Evolutionary conservation across 2,329 filamentous ascomycete genomes (phyloP).

Genomic region (Teratosphaeria zuluensis): DNA sequence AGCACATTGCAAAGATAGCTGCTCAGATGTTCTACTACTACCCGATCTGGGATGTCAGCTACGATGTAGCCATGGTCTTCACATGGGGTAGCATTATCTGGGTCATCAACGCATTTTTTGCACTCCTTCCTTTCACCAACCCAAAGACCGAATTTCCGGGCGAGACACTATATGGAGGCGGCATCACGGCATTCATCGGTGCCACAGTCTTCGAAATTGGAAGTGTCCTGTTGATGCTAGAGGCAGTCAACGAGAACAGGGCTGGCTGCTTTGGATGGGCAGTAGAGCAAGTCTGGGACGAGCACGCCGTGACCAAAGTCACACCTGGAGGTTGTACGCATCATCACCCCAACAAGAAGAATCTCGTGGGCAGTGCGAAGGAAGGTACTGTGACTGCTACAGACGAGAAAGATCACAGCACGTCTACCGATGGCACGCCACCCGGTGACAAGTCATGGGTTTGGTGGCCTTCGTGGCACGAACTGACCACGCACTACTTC

Average conservation of each 20-base stretch:
- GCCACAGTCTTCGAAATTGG: conserved; percentile 58
- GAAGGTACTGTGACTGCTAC: not conserved
- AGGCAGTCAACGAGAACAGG: conserved; percentile 59
- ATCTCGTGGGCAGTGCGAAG: conserved; percentile 16
- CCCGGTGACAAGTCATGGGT: conserved; percentile 17
- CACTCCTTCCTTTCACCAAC: conserved; percentile 48
- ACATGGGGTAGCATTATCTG: conserved; percentile 40
- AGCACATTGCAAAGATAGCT: conserved; percentile 29
- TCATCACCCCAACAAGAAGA: conserved; percentile 27
- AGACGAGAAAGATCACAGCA: not conserved
- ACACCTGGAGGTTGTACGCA: conserved; percentile 21
- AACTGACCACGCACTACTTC: conserved; percentile 18
- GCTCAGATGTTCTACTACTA: conserved; percentile 41
- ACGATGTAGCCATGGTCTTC: conserved; percentile 45
- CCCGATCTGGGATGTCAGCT: conserved; percentile 50
- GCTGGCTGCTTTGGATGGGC: conserved; percentile 62
- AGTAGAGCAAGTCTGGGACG: conserved; percentile 37
- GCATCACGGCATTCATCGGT: conserved; percentile 55
- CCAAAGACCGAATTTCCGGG: conserved; percentile 45
- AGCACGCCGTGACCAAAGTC: conserved; percentile 4
- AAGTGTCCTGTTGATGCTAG: conserved; percentile 53
- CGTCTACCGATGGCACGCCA: conserved; percentile 8
- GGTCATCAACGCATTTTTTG: conserved; percentile 52
- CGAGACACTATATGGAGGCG: conserved; percentile 47
- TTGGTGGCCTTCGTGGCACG: conserved; percentile 19